A percentile compares a stretch with the other conserved stretches of the same genome.
phyloP scores from a whole-genome alignment of 768 basidiomycete genomes.

The Termitomyces sp. region DNA sequence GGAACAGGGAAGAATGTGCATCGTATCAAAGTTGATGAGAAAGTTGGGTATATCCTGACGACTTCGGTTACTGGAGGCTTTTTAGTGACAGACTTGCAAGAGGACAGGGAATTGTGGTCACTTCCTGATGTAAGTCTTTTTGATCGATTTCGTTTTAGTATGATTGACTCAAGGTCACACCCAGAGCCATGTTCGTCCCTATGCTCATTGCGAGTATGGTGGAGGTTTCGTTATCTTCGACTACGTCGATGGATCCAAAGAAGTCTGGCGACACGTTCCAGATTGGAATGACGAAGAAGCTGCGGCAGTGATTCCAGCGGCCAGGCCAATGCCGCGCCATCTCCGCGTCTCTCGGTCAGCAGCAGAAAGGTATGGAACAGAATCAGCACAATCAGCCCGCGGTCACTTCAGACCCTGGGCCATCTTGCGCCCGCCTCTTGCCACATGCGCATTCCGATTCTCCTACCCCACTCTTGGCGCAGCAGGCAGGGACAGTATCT shows the following conservation, averaged over 20 bases:
- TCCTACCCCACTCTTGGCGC: slow-evolving; percentile 63
- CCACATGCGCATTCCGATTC: slow-evolving; percentile 54
- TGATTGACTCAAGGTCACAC: slow-evolving; percentile 3
- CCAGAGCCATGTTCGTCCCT: slow-evolving; percentile 44
- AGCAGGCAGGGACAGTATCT: slow-evolving; percentile 37
- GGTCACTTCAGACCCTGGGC: slow-evolving; percentile 66
- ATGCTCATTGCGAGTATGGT: slow-evolving; percentile 71
- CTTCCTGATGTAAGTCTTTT: slow-evolving; percentile 41
- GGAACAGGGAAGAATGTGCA: slow-evolving; percentile 42
- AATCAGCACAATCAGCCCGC: slow-evolving; percentile 9
- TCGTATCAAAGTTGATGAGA: slow-evolving; percentile 73
- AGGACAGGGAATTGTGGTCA: slow-evolving; percentile 52
- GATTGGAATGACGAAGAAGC: slow-evolving; percentile 19
- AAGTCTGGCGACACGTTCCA: slow-evolving; percentile 61
- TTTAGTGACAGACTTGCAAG: slow-evolving; percentile 48
- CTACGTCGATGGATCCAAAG: slow-evolving; percentile 47
- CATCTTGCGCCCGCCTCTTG: slow-evolving; percentile 40
- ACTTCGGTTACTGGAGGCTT: slow-evolving; percentile 55
- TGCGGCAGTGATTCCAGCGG: slow-evolving; percentile 15
- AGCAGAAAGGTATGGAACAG: background rate
- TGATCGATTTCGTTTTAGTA: background rate
- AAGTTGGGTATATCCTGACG: slow-evolving; percentile 51
- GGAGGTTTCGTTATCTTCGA: slow-evolving; percentile 71
- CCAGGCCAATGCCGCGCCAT: slow-evolving; percentile 28
- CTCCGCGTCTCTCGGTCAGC: slow-evolving; percentile 4